Conservation (phyloP, 2,329 filamentous ascomycete genomes). For the Alternaria solani region DNA sequence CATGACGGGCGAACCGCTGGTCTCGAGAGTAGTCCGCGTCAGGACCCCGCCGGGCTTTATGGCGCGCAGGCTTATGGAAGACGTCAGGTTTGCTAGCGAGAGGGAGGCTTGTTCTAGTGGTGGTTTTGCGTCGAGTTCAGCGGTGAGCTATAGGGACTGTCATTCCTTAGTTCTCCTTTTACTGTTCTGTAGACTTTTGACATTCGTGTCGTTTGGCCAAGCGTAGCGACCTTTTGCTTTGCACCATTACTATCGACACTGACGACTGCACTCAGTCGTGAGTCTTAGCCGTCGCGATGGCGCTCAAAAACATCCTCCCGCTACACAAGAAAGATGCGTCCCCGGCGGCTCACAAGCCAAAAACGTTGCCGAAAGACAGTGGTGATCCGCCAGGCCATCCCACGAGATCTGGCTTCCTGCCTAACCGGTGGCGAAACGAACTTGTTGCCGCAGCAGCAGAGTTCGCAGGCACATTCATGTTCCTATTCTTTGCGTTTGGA, state of each 20-base stretch:
- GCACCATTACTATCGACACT: not conserved
- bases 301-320: slow-evolving; percentile 20
- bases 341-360: not conserved
- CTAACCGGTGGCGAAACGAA: slow-evolving; percentile 43
- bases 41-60: not conserved
- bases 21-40: not conserved
- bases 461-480: slow-evolving; percentile 53
- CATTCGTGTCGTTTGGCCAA: not conserved
- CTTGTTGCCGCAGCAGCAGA: slow-evolving; percentile 48
- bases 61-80: not conserved
- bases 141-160: not conserved
- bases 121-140: not conserved
- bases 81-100: not conserved
- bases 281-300: slow-evolving; percentile 10
- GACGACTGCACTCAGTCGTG: not conserved
- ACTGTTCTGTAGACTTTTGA: not conserved
- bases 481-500: slow-evolving; percentile 52
- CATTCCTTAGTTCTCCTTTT: not conserved
- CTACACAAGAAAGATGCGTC: slow-evolving; percentile 13
- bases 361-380: not conserved
- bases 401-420: not conserved
- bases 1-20: not conserved
- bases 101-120: not conserved
- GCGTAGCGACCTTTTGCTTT: not conserved
- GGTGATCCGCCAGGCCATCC: not conserved